Base-by-base conservation (phyloP, 139 green algal genomes). In the Astrephomene gubernaculifera region DNA sequence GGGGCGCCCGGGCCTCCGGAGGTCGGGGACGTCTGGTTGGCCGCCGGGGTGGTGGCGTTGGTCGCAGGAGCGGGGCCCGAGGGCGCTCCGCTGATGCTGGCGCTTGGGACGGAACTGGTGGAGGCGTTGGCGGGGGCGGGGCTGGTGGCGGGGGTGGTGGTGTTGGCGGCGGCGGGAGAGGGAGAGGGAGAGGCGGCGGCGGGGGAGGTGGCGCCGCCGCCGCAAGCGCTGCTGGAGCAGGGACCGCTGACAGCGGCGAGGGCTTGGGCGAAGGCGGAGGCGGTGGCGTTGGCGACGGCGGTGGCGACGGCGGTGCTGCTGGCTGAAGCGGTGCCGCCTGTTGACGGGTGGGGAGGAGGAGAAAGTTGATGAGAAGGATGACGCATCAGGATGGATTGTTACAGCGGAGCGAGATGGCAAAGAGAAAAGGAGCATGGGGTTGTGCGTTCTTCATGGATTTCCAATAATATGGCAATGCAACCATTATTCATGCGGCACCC, bases 271-370 rank as follows among this genome's bases (percentile, higher is more conserved):
- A 88, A 88, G 65, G 84, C 84, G 27, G 52, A 60, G 36, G 84
- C 84, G 52, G 84, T 88, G 31, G 84, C 84, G n/a, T n/a, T 85
- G n/a, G 84, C 84, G 29, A 88, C 84, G 38, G 84, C 84, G 57
- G 39, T 73, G 67, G 84, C 84, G 35, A 88, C 74, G 24, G 84
- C 84, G 3, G 29, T 31, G 64, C 72, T 65, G 36, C 31, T 69
- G 31, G 84, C 84, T 9, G n/a, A 5, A 10, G 84, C 74, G 9
- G 74, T 75, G 38, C 84, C 74, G 21, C 84, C 84, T 88, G 74
- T 36, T 35, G 0, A 12, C 27, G 39, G 27, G 68, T 25, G 41
- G 39, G 22, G 39, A 31, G 65, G 2, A 36, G n/a, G n/a, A n/a
- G n/a, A n/a, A n/a, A n/a, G n/a, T n/a, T n/a, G n/a, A n/a, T n/a